Evolutionary conservation across 2,329 filamentous ascomycete species (phyloP).

Genomic region (Fusarium brachygibbosum): DNA sequence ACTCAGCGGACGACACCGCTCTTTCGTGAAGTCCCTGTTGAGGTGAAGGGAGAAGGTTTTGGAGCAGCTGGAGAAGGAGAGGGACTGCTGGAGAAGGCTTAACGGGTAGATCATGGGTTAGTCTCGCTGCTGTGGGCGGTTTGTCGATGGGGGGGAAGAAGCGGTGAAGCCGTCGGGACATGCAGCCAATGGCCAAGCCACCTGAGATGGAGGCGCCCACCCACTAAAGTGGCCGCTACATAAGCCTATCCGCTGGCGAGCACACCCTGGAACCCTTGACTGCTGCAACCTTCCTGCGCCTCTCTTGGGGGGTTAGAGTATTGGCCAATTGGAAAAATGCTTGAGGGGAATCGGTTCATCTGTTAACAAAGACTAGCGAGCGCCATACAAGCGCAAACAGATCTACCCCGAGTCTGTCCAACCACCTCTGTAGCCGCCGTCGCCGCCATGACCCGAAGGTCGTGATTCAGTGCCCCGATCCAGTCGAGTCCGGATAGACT

Average conservation of each 20-base stretch:
- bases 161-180: conserved; percentile 55
- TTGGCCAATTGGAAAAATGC: conserved; percentile 42
- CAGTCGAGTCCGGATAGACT: conserved; percentile 35
- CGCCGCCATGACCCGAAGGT: conserved; percentile 34
- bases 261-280: conserved; percentile 35
- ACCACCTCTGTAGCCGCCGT: conserved; percentile 35
- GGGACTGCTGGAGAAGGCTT: conserved; percentile 47
- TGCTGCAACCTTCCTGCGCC: conserved; percentile 46
- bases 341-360: conserved; percentile 4
- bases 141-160: conserved; percentile 54
- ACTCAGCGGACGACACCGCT: conserved; percentile 60
- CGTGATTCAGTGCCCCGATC: conserved; percentile 34
- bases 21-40: conserved; percentile 56
- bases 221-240: conserved; percentile 45
- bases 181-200: conserved; percentile 55
- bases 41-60: conserved; percentile 50
- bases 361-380: conserved; percentile 22
- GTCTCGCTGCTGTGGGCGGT: conserved; percentile 46
- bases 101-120: conserved; percentile 45
- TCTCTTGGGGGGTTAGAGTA: conserved; percentile 19
- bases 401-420: conserved; percentile 23
- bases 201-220: conserved; percentile 45
- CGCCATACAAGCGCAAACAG: conserved; percentile 31
- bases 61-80: conserved; percentile 47
- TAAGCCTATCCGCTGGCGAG: conserved; percentile 46